Percentiles rank a stretch among this genome's conserved stretches.
Conservation (phyloP, 2,329 filamentous ascomycete species). For the Aspergillus pseudoterreus region DNA sequence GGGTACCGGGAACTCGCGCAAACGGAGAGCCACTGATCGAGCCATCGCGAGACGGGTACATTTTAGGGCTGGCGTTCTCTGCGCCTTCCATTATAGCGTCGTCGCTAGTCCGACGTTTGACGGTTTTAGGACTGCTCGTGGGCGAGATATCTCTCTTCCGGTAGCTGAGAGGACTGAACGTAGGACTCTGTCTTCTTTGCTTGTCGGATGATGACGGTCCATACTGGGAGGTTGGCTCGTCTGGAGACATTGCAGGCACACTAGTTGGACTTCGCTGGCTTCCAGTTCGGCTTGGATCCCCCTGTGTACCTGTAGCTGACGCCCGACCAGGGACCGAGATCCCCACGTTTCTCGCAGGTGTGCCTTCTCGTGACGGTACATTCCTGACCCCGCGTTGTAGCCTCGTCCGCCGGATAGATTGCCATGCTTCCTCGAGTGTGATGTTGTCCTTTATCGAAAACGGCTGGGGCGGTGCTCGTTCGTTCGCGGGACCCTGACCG, state of each 20-base stretch:
- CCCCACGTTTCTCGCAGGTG: constrained; percentile 8
- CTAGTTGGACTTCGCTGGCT: constrained; percentile 16
- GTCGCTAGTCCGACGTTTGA: constrained; percentile 28
- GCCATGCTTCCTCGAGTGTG: constrained; percentile 75
- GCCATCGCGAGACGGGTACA: constrained; percentile 25
- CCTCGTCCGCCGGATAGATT: constrained; percentile 46
- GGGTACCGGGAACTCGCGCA: constrained; percentile 37
- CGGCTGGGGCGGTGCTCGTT: constrained; percentile 65
- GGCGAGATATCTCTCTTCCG: constrained; percentile 34
- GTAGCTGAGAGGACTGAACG: constrained; percentile 7
- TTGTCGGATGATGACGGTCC: constrained; percentile 17
- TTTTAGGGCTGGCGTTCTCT: constrained; percentile 21
- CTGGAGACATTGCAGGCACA: constrained; percentile 13
- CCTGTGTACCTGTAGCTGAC: constrained; percentile 10
- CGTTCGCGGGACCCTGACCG: constrained; percentile 43
- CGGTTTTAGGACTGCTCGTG: constrained; percentile 21
- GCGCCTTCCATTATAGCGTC: constrained; percentile 19
- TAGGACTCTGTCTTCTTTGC: constrained; percentile 12
- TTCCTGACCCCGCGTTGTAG: constrained; percentile 9
- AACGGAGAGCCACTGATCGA: constrained; percentile 50
- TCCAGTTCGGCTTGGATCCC: constrained; percentile 14
- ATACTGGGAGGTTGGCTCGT: constrained; percentile 17
- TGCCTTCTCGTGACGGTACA: constrained; percentile 6
- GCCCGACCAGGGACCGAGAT: constrained; percentile 25
- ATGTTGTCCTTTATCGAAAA: constrained; percentile 78